Evolutionary conservation across 1,139 yeast species (phyloP).

Genomic region (Arxiozyma slooffiae): DNA sequence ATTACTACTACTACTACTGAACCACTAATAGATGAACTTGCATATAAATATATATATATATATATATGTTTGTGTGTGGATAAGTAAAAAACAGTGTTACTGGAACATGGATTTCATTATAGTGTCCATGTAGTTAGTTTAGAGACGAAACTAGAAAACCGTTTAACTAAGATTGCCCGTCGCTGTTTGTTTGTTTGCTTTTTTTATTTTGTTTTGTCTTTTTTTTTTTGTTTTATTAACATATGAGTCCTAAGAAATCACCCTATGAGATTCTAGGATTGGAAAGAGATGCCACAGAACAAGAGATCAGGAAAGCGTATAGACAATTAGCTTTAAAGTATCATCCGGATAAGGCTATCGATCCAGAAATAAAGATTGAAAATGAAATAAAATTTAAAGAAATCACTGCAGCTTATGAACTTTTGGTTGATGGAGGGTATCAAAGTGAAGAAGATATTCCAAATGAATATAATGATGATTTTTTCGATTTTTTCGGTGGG

Average conservation of each 20-base stretch:
- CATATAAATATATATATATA: too few species aligned
- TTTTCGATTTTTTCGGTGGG: slow-evolving; percentile 11
- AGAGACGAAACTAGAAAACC: neutral
- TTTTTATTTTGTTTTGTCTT: too few species aligned
- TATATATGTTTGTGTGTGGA: too few species aligned
- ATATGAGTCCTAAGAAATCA: slow-evolving; percentile 19
- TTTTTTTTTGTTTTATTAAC: too few species aligned
- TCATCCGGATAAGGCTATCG: slow-evolving; percentile 77
- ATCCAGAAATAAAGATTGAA: slow-evolving; percentile 47
- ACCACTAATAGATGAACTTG: too few species aligned
- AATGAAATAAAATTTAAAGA: slow-evolving; percentile 71
- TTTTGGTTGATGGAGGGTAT: slow-evolving; percentile 52
- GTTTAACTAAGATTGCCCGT: too few species aligned
- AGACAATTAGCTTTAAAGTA: slow-evolving; percentile 59
- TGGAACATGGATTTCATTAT: too few species aligned
- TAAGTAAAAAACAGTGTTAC: too few species aligned
- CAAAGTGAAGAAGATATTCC: slow-evolving; percentile 53
- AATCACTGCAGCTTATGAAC: slow-evolving; percentile 68
- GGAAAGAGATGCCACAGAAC: slow-evolving; percentile 47
- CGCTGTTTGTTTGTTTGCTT: too few species aligned
- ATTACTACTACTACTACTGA: too few species aligned
- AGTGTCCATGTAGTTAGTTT: neutral
- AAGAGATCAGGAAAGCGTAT: slow-evolving; percentile 69
- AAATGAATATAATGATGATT: slow-evolving; percentile 10
- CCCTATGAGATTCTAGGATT: slow-evolving; percentile 65